A percentile compares a stretch with the other conserved stretches of the same genome.
phyloP scores from a whole-genome alignment of 345 rosid genomes.

The Raphanus sativus region DNA sequence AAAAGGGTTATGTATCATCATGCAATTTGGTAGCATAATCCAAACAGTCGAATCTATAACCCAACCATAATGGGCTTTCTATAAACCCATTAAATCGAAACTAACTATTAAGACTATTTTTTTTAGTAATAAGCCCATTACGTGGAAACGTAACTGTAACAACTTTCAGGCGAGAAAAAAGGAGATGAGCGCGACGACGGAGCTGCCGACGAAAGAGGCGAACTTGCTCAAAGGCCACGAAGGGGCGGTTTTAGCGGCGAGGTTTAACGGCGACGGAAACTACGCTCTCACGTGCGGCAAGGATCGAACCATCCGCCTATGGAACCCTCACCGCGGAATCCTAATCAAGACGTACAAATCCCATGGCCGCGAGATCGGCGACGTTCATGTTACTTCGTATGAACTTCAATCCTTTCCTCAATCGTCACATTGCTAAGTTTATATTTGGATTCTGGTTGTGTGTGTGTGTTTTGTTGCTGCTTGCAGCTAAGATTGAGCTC shows the following conservation, averaged over 20 bases:
- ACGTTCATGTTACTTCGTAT: constrained; percentile 90
- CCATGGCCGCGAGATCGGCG: constrained; percentile 96
- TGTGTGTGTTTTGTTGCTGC: no score
- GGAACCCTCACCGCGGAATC: constrained; percentile 98
- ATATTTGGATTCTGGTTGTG: no score
- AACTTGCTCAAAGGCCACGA: constrained; percentile 72
- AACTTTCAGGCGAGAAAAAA: no score
- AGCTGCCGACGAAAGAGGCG: constrained; percentile 65
- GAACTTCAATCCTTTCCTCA: neutral
- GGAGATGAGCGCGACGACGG: constrained; percentile 51
- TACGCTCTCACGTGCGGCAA: constrained; percentile 92
- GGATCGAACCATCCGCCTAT: constrained; percentile 95
- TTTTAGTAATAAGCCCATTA: constrained; percentile 15
- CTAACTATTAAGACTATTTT: neutral
- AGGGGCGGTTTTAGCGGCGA: constrained; percentile 78
- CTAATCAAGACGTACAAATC: constrained; percentile 94
- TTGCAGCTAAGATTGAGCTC: no score
- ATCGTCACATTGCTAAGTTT: neutral
- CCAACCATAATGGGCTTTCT: neutral
- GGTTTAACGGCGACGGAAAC: constrained; percentile 91
- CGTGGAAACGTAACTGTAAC: neutral
- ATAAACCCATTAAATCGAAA: no score
- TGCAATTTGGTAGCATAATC: no score
- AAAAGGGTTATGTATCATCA: no score
- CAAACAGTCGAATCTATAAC: no score